phyloP scores from a whole-genome alignment of 768 basidiomycete species.

The Hortiboletus flavorubellus region DNA sequence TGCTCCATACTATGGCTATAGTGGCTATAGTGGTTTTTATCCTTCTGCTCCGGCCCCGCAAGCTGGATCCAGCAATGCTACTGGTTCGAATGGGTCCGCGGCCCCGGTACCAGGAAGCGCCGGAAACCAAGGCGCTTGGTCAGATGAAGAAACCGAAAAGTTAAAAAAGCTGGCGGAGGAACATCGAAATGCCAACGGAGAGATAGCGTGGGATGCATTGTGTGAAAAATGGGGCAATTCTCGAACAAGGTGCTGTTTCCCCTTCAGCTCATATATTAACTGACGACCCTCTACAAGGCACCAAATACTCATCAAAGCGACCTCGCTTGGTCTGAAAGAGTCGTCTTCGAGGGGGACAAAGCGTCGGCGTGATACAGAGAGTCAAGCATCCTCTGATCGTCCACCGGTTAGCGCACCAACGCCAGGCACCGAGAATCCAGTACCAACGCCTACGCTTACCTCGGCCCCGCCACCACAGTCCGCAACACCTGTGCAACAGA shows the following conservation, averaged over 20 bases:
- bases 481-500: constrained; percentile 18
- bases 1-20: constrained; percentile 61
- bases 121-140: constrained; percentile 72
- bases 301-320: constrained; percentile 81
- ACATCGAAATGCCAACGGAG: constrained; percentile 44
- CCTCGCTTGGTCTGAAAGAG: constrained; percentile 72
- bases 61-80: constrained; percentile 26
- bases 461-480: constrained; percentile 29
- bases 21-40: constrained; percentile 35
- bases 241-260: constrained; percentile 56
- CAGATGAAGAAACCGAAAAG: constrained; percentile 71
- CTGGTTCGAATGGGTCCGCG: constrained; percentile 22
- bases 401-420: constrained; percentile 21
- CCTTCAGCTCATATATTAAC: background rate
- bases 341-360: constrained; percentile 64
- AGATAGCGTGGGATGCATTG: constrained; percentile 79
- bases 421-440: constrained; percentile 18
- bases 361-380: constrained; percentile 49
- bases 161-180: constrained; percentile 69
- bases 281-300: constrained; percentile 45
- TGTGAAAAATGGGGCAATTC: constrained; percentile 70
- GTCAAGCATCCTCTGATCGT: constrained; percentile 27
- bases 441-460: constrained; percentile 12
- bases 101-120: constrained; percentile 25
- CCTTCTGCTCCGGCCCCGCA: constrained; percentile 21